phyloP scores from a whole-genome alignment of 2,329 filamentous ascomycete species.

The Cadophora sp. region DNA sequence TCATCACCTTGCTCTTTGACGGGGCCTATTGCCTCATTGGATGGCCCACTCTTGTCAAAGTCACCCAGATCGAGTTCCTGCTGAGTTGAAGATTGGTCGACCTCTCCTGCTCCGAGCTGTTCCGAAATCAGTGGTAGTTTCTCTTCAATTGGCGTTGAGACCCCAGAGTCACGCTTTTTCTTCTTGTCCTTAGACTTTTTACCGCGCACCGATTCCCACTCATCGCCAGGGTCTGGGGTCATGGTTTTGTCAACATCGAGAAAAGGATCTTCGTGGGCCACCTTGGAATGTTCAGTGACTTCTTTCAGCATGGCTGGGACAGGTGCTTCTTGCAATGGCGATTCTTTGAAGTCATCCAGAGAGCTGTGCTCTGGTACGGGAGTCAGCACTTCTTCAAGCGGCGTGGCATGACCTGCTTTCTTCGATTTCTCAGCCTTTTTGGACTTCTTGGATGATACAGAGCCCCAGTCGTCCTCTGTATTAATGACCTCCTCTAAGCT shows the following conservation, averaged over 20 bases:
- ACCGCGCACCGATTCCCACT: constrained; percentile 25
- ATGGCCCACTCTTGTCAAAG: background rate
- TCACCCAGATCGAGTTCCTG: background rate
- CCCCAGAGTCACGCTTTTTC: constrained; percentile 30
- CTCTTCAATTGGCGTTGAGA: constrained; percentile 24
- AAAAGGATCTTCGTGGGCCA: background rate
- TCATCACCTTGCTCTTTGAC: constrained; percentile 28
- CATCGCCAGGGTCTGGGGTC: constrained; percentile 24
- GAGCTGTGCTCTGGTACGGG: background rate
- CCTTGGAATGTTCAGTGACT: background rate
- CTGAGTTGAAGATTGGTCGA: background rate
- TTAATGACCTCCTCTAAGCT: background rate
- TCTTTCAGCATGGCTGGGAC: constrained; percentile 11
- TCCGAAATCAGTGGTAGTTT: background rate
- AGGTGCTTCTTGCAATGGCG: background rate
- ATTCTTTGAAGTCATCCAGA: background rate
- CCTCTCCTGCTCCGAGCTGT: background rate
- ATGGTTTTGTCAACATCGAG: constrained; percentile 7
- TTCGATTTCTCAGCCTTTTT: constrained; percentile 49
- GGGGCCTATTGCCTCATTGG: background rate
- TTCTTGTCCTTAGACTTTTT: constrained; percentile 40
- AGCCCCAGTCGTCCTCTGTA: constrained; percentile 17
- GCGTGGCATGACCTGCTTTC: constrained; percentile 5
- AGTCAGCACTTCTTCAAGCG: background rate
- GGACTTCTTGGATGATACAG: constrained; percentile 44